phyloP scores from a whole-genome alignment of 371 early-diverging fungal species.

The Apophysomyces trapeziformis region DNA sequence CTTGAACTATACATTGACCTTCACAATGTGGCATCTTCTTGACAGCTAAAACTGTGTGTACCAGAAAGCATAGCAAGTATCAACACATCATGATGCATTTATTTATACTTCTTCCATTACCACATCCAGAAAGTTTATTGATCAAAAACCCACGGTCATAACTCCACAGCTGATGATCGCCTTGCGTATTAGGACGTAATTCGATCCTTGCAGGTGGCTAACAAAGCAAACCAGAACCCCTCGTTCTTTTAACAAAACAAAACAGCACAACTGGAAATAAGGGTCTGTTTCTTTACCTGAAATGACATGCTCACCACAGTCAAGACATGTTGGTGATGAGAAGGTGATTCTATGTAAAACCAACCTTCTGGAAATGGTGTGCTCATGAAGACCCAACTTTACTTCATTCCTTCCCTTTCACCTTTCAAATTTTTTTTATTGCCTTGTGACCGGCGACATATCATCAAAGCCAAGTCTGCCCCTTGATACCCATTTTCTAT shows the following conservation, averaged over 20 bases:
- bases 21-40: slow-evolving; percentile 7
- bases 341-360: slow-evolving; percentile 14
- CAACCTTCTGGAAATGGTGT: slow-evolving; percentile 13
- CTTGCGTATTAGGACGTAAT: slow-evolving; percentile 13
- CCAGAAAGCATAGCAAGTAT: neutral
- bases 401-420: too few species aligned
- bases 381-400: neutral
- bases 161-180: slow-evolving; percentile 17
- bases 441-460: neutral
- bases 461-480: too few species aligned
- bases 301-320: slow-evolving; percentile 13
- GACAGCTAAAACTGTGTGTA: slow-evolving; percentile 3
- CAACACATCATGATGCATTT: neutral
- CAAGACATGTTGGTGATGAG: slow-evolving; percentile 17
- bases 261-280: too few species aligned
- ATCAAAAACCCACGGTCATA: slow-evolving; percentile 19
- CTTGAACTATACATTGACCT: slow-evolving; percentile 14
- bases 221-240: neutral
- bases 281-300: slow-evolving; percentile 2
- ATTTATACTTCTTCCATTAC: slow-evolving; percentile 12
- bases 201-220: slow-evolving; percentile 23
- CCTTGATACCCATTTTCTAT: too few species aligned
- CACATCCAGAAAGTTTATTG: slow-evolving; percentile 22
- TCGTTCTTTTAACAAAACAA: neutral
- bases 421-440: neutral